Conservation (phyloP, 179 eudicot genomes). For the Vitellaria paradoxa region DNA sequence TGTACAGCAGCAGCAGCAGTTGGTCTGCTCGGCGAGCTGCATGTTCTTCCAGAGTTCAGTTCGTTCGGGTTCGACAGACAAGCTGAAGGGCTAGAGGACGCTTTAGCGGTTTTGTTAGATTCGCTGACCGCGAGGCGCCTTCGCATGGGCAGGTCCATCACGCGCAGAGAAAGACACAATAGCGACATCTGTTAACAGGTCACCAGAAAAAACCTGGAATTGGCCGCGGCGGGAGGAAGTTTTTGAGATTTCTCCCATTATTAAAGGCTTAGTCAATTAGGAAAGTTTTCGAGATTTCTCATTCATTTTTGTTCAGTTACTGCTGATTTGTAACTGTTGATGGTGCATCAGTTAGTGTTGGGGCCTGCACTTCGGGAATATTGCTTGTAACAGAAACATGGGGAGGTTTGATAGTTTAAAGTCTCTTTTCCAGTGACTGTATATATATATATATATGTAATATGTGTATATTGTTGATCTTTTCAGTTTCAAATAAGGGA, state of each 20-base stretch:
- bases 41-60: constrained; percentile 52
- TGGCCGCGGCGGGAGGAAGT: constrained; percentile 4
- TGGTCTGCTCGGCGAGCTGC: constrained; percentile 79
- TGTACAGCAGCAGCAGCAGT: constrained; percentile 96
- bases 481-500: too few relatives aligned
- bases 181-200: constrained; percentile 29
- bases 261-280: neutral
- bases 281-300: neutral
- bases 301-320: neutral
- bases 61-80: constrained; percentile 60
- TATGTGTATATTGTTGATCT: too few relatives aligned
- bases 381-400: neutral
- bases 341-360: neutral
- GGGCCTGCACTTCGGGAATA: neutral
- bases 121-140: constrained; percentile 70
- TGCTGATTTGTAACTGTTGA: neutral
- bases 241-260: neutral
- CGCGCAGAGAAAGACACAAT: constrained; percentile 54
- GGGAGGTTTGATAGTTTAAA: neutral
- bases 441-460: too few relatives aligned
- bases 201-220: neutral
- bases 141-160: constrained; percentile 89
- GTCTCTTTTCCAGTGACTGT: too few relatives aligned
- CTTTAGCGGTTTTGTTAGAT: constrained; percentile 57
- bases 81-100: constrained; percentile 69